These are phyloP conservation scores for Arthrobotrys sinensis DNA, from an alignment of 2,329 filamentous ascomycete genomes.

Conservation along the genomic window DNA sequence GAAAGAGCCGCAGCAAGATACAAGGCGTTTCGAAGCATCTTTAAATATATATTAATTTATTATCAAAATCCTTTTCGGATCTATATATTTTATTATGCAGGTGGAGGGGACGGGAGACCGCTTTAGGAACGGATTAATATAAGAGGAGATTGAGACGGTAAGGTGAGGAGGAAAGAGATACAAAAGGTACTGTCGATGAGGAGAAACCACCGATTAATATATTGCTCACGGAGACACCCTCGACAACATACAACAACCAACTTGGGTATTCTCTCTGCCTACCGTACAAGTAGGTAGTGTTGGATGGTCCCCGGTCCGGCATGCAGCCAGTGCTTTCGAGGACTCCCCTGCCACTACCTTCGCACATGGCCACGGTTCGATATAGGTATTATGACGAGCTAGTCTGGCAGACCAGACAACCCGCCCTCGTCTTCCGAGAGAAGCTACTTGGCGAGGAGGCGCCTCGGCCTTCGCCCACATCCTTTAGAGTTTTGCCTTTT, in stretches of 20 bases:
- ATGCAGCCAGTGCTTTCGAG: slow-evolving; percentile 25
- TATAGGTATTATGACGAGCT: slow-evolving; percentile 16
- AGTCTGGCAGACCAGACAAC: slow-evolving; percentile 26
- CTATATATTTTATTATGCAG: slow-evolving; percentile 51
- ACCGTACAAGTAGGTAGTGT: slow-evolving; percentile 19
- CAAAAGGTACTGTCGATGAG: slow-evolving; percentile 42
- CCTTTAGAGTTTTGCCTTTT: slow-evolving; percentile 26
- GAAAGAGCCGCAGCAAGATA: slow-evolving; percentile 51
- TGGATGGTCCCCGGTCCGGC: slow-evolving; percentile 54
- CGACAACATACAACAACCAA: slow-evolving; percentile 29
- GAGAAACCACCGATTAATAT: slow-evolving; percentile 51
- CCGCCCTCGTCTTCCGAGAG: slow-evolving; percentile 41
- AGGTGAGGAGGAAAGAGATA: slow-evolving; percentile 40
- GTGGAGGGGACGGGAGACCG: slow-evolving; percentile 32
- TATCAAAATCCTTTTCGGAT: slow-evolving; percentile 34
- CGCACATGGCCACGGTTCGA: slow-evolving; percentile 38
- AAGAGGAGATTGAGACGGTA: slow-evolving; percentile 26
- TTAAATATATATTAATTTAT: slow-evolving; percentile 44
- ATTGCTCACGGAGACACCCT: slow-evolving; percentile 44
- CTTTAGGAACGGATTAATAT: slow-evolving; percentile 37
- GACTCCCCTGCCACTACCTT: slow-evolving; percentile 27
- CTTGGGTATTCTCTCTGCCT: slow-evolving; percentile 8
- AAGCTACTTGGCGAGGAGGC: slow-evolving; percentile 36
- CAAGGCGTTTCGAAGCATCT: slow-evolving; percentile 56
- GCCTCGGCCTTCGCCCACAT: slow-evolving; percentile 29